These are phyloP conservation scores for Teratosphaeria viscida DNA, from an alignment of 2,329 filamentous ascomycete genomes.

Conservation along the genomic window DNA sequence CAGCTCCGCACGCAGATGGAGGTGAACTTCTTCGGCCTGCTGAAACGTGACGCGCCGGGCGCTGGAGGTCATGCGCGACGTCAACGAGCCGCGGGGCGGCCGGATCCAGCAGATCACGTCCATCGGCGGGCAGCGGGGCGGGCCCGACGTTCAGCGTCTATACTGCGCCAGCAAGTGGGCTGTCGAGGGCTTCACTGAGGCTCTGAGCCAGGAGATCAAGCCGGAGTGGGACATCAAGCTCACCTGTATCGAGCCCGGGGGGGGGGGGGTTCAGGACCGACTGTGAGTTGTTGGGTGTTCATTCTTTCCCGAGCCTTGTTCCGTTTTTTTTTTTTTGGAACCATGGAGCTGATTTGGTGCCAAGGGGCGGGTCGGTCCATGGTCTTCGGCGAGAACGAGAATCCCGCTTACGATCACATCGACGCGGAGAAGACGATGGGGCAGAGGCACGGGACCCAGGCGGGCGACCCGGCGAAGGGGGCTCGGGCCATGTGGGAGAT, in stretches of 20 bases:
- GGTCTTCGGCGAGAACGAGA: constrained; percentile 35
- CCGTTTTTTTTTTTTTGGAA: no score
- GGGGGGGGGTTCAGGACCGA: constrained; percentile 38
- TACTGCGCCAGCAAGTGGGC: constrained; percentile 37
- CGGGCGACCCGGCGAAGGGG: constrained; percentile 42
- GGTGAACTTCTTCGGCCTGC: constrained; percentile 49
- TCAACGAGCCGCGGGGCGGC: constrained; percentile 35
- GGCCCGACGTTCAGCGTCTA: constrained; percentile 29
- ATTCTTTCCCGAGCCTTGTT: no score
- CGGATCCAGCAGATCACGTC: constrained; percentile 47
- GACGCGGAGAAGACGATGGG: constrained; percentile 33
- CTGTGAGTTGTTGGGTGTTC: neutral
- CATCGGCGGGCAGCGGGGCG: constrained; percentile 39
- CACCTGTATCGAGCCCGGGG: constrained; percentile 36
- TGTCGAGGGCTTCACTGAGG: constrained; percentile 39
- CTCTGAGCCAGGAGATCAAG: constrained; percentile 32
- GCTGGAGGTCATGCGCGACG: constrained; percentile 35
- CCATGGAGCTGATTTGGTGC: no score
- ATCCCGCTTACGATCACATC: constrained; percentile 40
- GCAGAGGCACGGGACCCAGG: constrained; percentile 33
- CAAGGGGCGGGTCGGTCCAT: constrained; percentile 35
- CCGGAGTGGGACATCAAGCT: constrained; percentile 39
- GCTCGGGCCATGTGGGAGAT: constrained; percentile 43
- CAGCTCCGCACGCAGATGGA: constrained; percentile 46
- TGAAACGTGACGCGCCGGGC: constrained; percentile 43